Base-by-base conservation (phyloP, 1,139 yeast genomes). In the Pichia sp. region DNA sequence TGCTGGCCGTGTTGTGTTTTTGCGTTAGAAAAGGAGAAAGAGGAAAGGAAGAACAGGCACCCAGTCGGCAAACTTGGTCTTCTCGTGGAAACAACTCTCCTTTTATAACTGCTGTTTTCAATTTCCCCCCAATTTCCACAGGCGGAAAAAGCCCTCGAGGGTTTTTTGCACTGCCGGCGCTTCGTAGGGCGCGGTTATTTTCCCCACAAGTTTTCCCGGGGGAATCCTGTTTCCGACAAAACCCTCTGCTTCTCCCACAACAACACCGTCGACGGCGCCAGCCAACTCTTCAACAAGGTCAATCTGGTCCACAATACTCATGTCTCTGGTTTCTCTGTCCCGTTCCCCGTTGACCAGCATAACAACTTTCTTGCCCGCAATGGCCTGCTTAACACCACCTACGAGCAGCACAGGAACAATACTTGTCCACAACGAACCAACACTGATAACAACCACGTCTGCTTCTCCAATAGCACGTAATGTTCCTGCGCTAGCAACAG, bases 341-440 rank as follows among this genome's bases (percentile, higher is more conserved):
- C 20, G 9, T 7, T 4, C 26, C 4, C 27, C 26, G 13, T 36
- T 36, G 18, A 36, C 23, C 23, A 36, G 23, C 39, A 36, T n/a
- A 9, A 36, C 26, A 15, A 38, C 16, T 13, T 26, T 7, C 30
- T 32, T 8, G n/a, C 18, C 32, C 20, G 22, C 9, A 2, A 42
- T 24, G 1, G 22, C 34, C 3, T 20, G 40, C 2, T 40, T 41
- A 12, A 87, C 75, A 1, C 95, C 95, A 49, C 79, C 79, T 7
- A 87, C 68, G 12, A 87, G 76, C 4, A 88, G 68, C 0, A 88
- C 80, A 0, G 97, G 97, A 3, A 87, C 68, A 9, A 85, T 78
- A 50, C 95, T 85, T 0, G 97, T 89, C 83, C 86, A 85, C 40
- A 90, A 68, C 3, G 95, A 85, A 1, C 97, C 97, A 51, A 90